phyloP scores from a whole-genome alignment of 768 basidiomycete genomes.

The Tulasnella sp. region DNA sequence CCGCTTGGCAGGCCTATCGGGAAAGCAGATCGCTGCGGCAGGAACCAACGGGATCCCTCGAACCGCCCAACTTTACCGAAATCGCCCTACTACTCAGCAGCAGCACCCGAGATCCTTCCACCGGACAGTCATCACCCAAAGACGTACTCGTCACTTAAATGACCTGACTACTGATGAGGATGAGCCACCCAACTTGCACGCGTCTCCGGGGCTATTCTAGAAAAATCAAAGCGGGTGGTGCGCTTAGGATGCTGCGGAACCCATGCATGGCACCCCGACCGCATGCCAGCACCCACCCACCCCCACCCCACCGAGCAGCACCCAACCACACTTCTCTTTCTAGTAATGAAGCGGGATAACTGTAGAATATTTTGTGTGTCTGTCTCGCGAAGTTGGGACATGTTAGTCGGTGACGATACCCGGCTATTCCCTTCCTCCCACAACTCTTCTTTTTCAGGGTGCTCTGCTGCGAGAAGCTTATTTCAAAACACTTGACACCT shows the following conservation, averaged over 20 bases:
- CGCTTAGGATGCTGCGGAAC: neutral
- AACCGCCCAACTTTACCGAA: neutral
- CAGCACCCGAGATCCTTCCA: constrained; percentile 9
- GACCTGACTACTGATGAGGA: neutral
- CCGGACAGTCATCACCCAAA: neutral
- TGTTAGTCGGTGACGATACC: neutral
- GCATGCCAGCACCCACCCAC: neutral
- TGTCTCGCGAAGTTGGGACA: neutral
- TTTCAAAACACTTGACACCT: neutral
- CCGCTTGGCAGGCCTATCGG: neutral
- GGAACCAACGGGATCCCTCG: neutral
- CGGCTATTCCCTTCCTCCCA: neutral
- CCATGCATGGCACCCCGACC: neutral
- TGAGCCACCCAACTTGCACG: neutral
- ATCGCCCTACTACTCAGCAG: neutral
- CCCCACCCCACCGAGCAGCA: no score
- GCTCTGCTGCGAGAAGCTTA: neutral
- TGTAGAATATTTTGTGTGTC: neutral
- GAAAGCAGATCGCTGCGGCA: constrained; percentile 6
- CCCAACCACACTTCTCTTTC: no score
- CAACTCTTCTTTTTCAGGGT: neutral
- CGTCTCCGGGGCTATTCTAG: neutral
- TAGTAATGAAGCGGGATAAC: no score
- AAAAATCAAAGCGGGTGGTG: neutral
- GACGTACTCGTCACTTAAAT: neutral